phyloP scores from a whole-genome alignment of 352 stramenopile genomes.

The Globisporangium viniferum region DNA sequence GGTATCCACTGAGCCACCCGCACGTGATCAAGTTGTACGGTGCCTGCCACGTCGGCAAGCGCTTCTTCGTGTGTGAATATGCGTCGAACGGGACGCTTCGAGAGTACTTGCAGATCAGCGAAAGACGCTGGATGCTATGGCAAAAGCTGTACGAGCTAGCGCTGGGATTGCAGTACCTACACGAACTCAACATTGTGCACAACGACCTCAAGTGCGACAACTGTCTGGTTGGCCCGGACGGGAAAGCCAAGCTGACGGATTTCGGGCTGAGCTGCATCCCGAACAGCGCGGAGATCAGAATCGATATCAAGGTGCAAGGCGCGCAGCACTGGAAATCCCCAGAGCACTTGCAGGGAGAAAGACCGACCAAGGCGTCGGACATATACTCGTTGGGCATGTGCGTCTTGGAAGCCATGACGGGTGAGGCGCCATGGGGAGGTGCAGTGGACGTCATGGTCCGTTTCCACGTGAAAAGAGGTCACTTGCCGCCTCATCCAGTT shows the following conservation, averaged over 20 bases:
- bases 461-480: slow-evolving; percentile 4
- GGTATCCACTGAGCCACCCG: slow-evolving; percentile 22
- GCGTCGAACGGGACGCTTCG: slow-evolving; percentile 18
- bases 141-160: slow-evolving; percentile 20
- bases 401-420: slow-evolving; percentile 18
- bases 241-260: slow-evolving; percentile 19
- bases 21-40: slow-evolving; percentile 24
- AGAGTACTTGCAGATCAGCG: neutral
- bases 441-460: slow-evolving; percentile 6
- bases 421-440: slow-evolving; percentile 14
- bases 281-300: slow-evolving; percentile 11
- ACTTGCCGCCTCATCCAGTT: slow-evolving; percentile 1
- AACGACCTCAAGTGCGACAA: slow-evolving; percentile 64
- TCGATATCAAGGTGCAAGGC: slow-evolving; percentile 5
- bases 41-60: slow-evolving; percentile 22
- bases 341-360: slow-evolving; percentile 8
- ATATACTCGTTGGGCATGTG: slow-evolving; percentile 23
- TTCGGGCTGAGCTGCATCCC: slow-evolving; percentile 21
- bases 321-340: slow-evolving; percentile 12
- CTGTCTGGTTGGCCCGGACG: slow-evolving; percentile 50
- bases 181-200: slow-evolving; percentile 47
- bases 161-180: slow-evolving; percentile 47
- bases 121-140: neutral
- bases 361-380: slow-evolving; percentile 12
- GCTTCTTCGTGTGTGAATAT: slow-evolving; percentile 24